Evolutionary conservation across 441 rosid species (phyloP), one percentile per base, ranked within the genome.

Genomic region (Populus trichocarpa): DNA sequence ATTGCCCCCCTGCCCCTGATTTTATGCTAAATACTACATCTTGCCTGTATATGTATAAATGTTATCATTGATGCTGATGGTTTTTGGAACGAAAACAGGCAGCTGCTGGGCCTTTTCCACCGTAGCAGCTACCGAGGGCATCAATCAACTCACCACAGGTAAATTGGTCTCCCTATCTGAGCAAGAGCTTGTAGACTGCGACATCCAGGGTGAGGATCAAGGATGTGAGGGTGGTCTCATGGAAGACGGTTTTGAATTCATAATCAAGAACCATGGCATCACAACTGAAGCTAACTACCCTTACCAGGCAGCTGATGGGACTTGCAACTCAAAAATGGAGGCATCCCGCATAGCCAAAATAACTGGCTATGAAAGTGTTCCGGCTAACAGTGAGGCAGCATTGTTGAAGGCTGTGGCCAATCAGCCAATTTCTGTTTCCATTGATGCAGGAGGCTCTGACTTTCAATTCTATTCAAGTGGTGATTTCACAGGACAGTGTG

Each of bases 21-120:
- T 13, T 53, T 26, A 70, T 10, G 14, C 35, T 8, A 72, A 1
- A 16, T 13, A 4, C 6, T 1, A 4, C 35, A 53, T 67, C 23
- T 40, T 74, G 0, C n/a, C 16, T 26, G 74, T 53, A 40, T 36
- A 5, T 25, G 14, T 5, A 8, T 63, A 73, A 5, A 73, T 67
- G 32, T 18, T 66, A 16, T 53, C 13, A 6, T 6, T 42, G 0
- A 8, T 50, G 61, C 26, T 16, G 6, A 35, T 28, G 46, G 25
- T 40, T 22, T 3, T n/a, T 30, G 46, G 4, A 8, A 14, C 12
- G 5, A 14, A 20, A 85, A 32, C 87, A 93, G 96, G 95, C 66
- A 81, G 93, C 77, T 93, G 95, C 59, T 92, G 97, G 98, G 99
- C 94, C 6, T 95, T 95, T 63, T 85, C 96, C 30, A 90, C 96